Conservation (phyloP, 495 filamentous ascomycete species). For the Penicillium atrosanguineum region DNA sequence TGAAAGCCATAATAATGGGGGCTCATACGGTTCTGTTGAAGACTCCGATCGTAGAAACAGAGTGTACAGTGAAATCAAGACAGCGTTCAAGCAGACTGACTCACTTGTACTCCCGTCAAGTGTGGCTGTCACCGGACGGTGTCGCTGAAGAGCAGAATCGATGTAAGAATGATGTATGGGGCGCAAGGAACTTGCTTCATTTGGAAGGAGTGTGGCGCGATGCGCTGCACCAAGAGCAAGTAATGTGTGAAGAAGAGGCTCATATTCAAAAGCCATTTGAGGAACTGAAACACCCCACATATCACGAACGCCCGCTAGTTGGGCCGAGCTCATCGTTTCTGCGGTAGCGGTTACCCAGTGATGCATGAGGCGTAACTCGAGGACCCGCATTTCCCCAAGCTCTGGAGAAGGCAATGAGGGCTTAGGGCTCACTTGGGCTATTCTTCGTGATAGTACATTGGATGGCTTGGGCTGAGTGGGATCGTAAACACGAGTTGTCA, state of each 20-base stretch:
- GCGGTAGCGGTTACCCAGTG: conserved; percentile 20
- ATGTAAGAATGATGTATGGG: conserved; percentile 22
- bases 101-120: conserved; percentile 13
- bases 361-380: conserved; percentile 23
- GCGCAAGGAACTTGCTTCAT: conserved; percentile 15
- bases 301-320: conserved; percentile 8
- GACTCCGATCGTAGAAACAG: conserved; percentile 20
- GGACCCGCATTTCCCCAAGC: conserved; percentile 10
- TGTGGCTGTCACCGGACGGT: conserved; percentile 14
- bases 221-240: conserved; percentile 21
- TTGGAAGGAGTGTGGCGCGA: conserved; percentile 15
- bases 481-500: conserved; percentile 16
- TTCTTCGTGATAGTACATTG: not conserved
- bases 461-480: conserved; percentile 2
- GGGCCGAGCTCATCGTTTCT: conserved; percentile 21
- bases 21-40: conserved; percentile 13
- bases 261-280: conserved; percentile 24
- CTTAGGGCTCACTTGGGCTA: not conserved
- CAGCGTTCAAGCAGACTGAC: conserved; percentile 16
- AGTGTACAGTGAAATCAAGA: conserved; percentile 20
- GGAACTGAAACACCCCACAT: conserved; percentile 23
- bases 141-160: conserved; percentile 16
- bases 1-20: conserved; percentile 20
- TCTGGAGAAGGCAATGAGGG: conserved; percentile 10
- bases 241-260: conserved; percentile 26